Conservation (phyloP, 345 rosid genomes). For the Moringa oleifera region DNA sequence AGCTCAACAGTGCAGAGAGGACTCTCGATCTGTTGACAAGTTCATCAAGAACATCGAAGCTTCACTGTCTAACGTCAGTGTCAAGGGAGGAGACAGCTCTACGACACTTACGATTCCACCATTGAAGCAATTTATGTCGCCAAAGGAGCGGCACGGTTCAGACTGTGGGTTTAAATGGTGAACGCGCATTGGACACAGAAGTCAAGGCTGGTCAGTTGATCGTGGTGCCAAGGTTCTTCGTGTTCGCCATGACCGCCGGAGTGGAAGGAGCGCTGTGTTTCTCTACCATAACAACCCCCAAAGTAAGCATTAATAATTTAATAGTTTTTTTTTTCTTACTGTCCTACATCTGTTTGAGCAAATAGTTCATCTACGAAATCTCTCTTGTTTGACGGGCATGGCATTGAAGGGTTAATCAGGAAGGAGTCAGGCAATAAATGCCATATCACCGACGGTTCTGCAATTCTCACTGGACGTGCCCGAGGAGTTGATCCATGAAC, state of each 20-base stretch:
- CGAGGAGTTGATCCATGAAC: slow-evolving; percentile 7
- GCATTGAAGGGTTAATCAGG: slow-evolving; percentile 10
- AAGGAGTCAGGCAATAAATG: slow-evolving; percentile 20
- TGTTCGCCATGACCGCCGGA: slow-evolving; percentile 10
- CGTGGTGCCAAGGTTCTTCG: slow-evolving; percentile 27
- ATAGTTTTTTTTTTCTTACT: background rate
- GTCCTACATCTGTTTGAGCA: too few species aligned
- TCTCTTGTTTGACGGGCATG: slow-evolving; percentile 4
- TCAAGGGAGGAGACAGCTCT: slow-evolving; percentile 13
- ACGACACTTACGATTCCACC: slow-evolving; percentile 4
- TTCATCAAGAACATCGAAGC: slow-evolving; percentile 13
- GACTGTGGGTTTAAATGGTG: slow-evolving; percentile 23
- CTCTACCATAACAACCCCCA: slow-evolving; percentile 11
- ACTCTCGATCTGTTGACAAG: background rate
- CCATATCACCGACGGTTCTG: slow-evolving; percentile 14
- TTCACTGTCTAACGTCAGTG: slow-evolving; percentile 8
- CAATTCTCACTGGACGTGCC: slow-evolving; percentile 15
- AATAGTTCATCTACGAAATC: too few species aligned
- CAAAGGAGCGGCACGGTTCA: slow-evolving; percentile 19
- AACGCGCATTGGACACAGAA: slow-evolving; percentile 14
- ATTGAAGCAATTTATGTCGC: slow-evolving; percentile 11
- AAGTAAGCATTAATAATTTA: too few species aligned
- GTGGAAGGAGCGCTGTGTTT: slow-evolving; percentile 19
- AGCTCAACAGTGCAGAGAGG: slow-evolving; percentile 1
- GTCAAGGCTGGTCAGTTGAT: slow-evolving; percentile 24